A percentile compares a stretch with the other conserved stretches of the same genome.
Evolutionary conservation across 345 rosid species (phyloP).

Genomic region (Stellera chamaejasme): DNA sequence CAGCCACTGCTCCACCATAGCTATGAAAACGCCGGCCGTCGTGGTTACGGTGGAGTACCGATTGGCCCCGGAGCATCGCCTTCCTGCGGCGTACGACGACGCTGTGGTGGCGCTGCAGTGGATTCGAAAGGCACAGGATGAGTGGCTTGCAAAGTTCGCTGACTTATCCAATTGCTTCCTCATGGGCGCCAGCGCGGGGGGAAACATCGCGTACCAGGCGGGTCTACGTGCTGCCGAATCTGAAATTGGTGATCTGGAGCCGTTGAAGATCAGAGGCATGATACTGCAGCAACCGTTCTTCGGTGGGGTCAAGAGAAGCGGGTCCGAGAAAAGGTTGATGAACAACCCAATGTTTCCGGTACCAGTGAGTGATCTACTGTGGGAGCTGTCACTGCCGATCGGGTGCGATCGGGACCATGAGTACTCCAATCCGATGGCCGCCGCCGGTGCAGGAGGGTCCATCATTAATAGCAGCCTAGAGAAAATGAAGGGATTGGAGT

Average conservation of each 20-base stretch:
- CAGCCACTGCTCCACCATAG: conserved; percentile 30
- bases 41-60: conserved; percentile 44
- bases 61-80: conserved; percentile 60
- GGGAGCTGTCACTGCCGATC: conserved; percentile 43
- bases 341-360: conserved; percentile 23
- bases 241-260: conserved; percentile 10
- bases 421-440: conserved; percentile 43
- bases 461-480: background rate
- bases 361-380: conserved; percentile 26
- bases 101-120: conserved; percentile 36
- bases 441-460: conserved; percentile 22
- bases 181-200: conserved; percentile 58
- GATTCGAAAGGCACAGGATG: conserved; percentile 23
- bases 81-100: conserved; percentile 63
- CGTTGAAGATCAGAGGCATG: conserved; percentile 50
- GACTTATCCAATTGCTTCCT: conserved; percentile 32
- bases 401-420: conserved; percentile 49
- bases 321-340: conserved; percentile 32
- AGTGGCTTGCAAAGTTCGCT: conserved; percentile 28
- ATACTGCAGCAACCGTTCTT: conserved; percentile 58
- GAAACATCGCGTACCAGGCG: conserved; percentile 37
- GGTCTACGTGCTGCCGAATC: conserved; percentile 22
- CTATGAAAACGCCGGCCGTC: conserved; percentile 22
- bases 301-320: conserved; percentile 35
- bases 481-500: conserved; percentile 17